Evolutionary conservation across 805 yeast genomes (phyloP).

Genomic region (Limtongozyma cylindracea): DNA sequence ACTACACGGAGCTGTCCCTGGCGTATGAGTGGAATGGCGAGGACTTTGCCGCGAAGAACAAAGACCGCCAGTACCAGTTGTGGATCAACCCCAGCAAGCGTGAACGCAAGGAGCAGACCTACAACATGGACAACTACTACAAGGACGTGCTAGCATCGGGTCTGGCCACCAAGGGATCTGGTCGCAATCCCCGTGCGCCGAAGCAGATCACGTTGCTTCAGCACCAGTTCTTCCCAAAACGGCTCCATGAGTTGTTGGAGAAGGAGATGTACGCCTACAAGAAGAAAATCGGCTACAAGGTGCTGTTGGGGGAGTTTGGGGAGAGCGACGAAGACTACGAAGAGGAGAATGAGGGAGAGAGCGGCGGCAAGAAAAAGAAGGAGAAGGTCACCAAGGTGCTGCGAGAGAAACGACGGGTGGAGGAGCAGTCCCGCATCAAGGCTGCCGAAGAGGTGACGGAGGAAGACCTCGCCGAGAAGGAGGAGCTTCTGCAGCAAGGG

Average conservation of each 20-base stretch:
- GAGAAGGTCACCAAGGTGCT: conserved; percentile 9
- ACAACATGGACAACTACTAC: conserved; percentile 71
- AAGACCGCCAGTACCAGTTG: conserved; percentile 18
- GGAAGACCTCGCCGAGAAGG: conserved; percentile 47
- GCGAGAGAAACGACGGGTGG: conserved; percentile 27
- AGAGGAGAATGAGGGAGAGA: too few species aligned
- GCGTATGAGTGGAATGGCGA: conserved; percentile 83
- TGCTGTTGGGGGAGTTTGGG: conserved; percentile 41
- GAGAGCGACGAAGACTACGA: conserved; percentile 24
- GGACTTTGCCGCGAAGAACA: conserved; percentile 37
- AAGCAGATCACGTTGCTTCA: conserved; percentile 64
- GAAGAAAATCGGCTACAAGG: conserved; percentile 36
- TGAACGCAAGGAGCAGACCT: conserved; percentile 61
- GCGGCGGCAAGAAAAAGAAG: too few species aligned
- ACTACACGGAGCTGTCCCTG: conserved; percentile 36
- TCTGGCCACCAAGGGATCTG: conserved; percentile 10
- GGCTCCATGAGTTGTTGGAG: conserved; percentile 51
- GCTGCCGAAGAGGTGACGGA: conserved; percentile 60
- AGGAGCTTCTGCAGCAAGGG: conserved; percentile 34
- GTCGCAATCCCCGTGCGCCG: conserved; percentile 53
- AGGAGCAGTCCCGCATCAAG: conserved; percentile 50
- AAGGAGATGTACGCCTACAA: conserved; percentile 59
- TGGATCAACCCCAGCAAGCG: conserved; percentile 79
- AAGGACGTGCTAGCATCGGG: conserved; percentile 60
- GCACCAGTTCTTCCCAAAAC: conserved; percentile 76